Evolutionary conservation across 2,329 filamentous ascomycete species (phyloP).

Genomic region (Aspergillus terreus): DNA sequence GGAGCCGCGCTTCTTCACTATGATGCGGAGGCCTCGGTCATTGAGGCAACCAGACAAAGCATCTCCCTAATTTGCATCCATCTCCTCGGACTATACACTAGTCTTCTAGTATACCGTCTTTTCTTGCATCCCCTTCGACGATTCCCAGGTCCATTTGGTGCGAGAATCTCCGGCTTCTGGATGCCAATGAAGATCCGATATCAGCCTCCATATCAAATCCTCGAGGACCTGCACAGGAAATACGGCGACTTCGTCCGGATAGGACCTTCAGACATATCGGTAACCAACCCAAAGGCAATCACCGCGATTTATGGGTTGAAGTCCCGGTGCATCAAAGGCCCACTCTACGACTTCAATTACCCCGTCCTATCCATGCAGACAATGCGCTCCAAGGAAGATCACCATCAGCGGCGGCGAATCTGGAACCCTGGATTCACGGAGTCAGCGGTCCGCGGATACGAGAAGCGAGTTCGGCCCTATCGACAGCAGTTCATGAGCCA

Average conservation of each 20-base stretch:
- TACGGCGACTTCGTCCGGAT: conserved; percentile 1
- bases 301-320: not conserved
- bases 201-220: not conserved
- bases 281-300: not conserved
- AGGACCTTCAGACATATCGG: not conserved
- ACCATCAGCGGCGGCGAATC: too few relatives aligned
- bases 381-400: too few relatives aligned
- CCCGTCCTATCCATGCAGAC: not conserved
- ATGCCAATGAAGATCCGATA: not conserved
- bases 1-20: not conserved
- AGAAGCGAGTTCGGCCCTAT: too few relatives aligned
- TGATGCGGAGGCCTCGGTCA: not conserved
- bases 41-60: not conserved
- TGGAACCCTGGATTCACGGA: too few relatives aligned
- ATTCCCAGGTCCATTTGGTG: not conserved
- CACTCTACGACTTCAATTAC: not conserved
- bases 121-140: not conserved
- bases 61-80: not conserved
- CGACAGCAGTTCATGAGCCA: too few relatives aligned
- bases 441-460: too few relatives aligned
- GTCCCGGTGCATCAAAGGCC: not conserved
- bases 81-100: not conserved
- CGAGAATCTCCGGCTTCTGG: not conserved
- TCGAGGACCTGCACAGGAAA: not conserved
- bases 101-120: not conserved